phyloP scores from a whole-genome alignment of 163 green algal species.

The Scenedesmus sp. region DNA sequence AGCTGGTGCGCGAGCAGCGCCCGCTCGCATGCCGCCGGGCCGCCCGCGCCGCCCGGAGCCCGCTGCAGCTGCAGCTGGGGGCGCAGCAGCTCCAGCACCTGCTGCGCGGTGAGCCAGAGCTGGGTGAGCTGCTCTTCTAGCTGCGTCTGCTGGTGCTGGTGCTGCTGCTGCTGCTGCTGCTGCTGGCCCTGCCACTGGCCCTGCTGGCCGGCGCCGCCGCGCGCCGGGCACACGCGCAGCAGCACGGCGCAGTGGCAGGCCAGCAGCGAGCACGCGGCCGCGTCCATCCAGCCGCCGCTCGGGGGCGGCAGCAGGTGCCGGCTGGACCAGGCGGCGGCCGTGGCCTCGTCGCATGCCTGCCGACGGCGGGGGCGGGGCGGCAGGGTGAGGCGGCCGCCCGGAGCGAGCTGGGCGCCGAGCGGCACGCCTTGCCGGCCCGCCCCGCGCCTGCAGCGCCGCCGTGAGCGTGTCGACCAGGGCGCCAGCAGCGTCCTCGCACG shows the following conservation, averaged over 20 bases:
- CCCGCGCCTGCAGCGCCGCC: constrained; percentile 6
- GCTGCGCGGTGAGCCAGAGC: constrained; percentile 20
- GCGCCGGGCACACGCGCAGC: not conserved
- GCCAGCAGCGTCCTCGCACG: not conserved
- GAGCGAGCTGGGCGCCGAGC: no score
- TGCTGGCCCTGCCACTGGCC: not conserved
- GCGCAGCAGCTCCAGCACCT: constrained; percentile 12
- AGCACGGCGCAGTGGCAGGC: constrained; percentile 7
- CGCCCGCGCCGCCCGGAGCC: not conserved
- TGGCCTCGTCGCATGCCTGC: not conserved
- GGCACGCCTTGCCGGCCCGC: no score
- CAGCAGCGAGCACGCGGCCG: constrained; percentile 5
- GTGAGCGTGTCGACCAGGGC: not conserved
- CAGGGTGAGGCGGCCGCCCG: no score
- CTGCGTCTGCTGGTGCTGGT: not conserved
- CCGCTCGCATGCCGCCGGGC: constrained; percentile 6
- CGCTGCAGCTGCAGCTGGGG: constrained; percentile 10
- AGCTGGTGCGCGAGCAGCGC: constrained; percentile 29
- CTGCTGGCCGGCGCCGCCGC: not conserved
- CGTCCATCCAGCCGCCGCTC: constrained; percentile 8
- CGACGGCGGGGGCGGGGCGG: no score
- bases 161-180: constrained; percentile 12
- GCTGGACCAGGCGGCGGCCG: not conserved
- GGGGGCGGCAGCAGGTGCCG: not conserved
- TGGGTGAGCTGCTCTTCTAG: not conserved